Conservation (phyloP, 73 alveolate species). For the Loxodes magnus region DNA sequence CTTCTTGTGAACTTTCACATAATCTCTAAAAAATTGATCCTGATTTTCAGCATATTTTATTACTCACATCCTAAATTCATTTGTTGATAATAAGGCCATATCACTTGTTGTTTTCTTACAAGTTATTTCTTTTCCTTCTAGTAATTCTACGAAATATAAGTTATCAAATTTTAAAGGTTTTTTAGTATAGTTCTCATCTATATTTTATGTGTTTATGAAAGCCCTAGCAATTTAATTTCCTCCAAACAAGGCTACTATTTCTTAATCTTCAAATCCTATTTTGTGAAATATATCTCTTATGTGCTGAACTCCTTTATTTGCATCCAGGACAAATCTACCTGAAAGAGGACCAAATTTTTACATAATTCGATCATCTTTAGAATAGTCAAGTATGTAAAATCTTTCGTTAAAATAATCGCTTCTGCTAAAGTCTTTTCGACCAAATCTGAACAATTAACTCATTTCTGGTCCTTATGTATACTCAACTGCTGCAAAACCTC, state of each 20-base stretch:
- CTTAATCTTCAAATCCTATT: conserved; percentile 41
- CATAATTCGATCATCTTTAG: too few relatives aligned
- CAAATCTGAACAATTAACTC: conserved; percentile 40
- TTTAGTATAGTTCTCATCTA: conserved; percentile 39
- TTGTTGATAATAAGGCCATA: conserved; percentile 18
- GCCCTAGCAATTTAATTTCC: conserved; percentile 45
- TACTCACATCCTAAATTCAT: conserved; percentile 17
- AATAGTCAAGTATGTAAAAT: too few relatives aligned
- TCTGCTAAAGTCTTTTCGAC: conserved; percentile 37
- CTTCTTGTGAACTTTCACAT: conserved; percentile 44
- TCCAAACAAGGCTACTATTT: conserved; percentile 51
- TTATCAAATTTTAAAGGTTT: conserved; percentile 57
- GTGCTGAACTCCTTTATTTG: conserved; percentile 1
- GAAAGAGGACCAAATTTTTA: too few relatives aligned
- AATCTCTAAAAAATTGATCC: conserved; percentile 33
- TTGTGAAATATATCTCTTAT: conserved; percentile 25
- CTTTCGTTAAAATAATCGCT: too few relatives aligned
- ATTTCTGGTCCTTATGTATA: conserved; percentile 49
- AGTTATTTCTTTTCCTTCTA: conserved; percentile 26
- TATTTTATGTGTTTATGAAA: conserved; percentile 23
- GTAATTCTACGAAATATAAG: conserved; percentile 41
- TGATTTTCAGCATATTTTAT: conserved; percentile 41
- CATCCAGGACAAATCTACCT: conserved; percentile 27
- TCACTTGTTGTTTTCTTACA: conserved; percentile 33
- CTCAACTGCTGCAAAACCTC: conserved; percentile 61